Percentiles rank a stretch among this genome's conserved stretches.
Evolutionary conservation across 139 green algal genomes (phyloP).

Genomic region (Coelastrella sp.): DNA sequence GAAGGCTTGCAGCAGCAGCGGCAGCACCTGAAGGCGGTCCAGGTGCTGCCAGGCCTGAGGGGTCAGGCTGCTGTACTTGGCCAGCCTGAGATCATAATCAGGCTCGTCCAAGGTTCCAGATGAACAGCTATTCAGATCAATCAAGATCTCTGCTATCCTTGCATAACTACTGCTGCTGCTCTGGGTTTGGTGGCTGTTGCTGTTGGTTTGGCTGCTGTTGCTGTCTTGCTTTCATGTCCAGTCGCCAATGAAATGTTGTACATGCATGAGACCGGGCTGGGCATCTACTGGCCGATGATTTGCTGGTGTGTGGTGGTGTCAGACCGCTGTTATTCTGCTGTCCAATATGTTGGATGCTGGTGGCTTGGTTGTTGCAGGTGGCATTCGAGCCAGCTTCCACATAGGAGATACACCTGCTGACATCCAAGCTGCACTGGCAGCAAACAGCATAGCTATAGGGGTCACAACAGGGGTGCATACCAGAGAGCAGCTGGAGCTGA

Average conservation of each 20-base stretch:
- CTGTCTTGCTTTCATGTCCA: no score
- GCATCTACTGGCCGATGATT: no score
- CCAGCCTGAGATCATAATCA: slow-evolving; percentile 69
- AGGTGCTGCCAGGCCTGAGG: slow-evolving; percentile 59
- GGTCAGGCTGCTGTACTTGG: slow-evolving; percentile 67
- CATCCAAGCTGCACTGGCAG: slow-evolving; percentile 78
- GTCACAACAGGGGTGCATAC: slow-evolving; percentile 86
- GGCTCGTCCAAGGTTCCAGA: slow-evolving; percentile 52
- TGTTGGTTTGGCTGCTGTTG: slow-evolving; percentile 19
- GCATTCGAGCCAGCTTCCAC: slow-evolving; percentile 4
- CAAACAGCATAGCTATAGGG: slow-evolving; percentile 72
- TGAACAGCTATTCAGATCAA: slow-evolving; percentile 66
- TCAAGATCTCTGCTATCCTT: slow-evolving; percentile 55
- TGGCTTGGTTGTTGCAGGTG: no score
- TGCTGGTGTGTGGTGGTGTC: no score
- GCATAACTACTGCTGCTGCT: neutral
- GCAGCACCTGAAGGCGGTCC: slow-evolving; percentile 52
- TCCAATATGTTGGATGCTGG: no score
- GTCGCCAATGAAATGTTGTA: no score
- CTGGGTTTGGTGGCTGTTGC: no score
- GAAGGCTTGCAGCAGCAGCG: slow-evolving; percentile 72
- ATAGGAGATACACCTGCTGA: slow-evolving; percentile 76
- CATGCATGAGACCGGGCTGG: no score
- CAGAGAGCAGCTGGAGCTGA: slow-evolving; percentile 58
- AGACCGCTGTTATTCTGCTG: no score